A percentile compares a stretch with the other conserved stretches of the same genome.
Conservation (phyloP, 2,329 filamentous ascomycete species). For the Rosellinia necatrix region DNA sequence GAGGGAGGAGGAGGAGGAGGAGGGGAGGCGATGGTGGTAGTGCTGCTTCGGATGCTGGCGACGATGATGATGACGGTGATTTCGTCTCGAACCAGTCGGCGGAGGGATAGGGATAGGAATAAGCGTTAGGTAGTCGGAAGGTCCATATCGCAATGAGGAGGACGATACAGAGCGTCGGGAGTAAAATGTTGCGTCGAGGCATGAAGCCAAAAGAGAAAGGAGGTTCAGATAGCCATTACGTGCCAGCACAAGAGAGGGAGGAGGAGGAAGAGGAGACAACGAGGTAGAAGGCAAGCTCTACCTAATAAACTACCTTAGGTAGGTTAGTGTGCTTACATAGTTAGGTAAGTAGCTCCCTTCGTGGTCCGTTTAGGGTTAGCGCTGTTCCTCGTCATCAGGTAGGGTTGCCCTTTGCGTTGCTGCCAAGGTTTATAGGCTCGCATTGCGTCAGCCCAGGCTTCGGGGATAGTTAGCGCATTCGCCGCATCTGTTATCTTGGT, state of each 20-base stretch:
- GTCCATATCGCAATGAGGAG: conserved; percentile 40
- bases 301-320: too few relatives aligned
- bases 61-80: conserved; percentile 9
- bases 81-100: conserved; percentile 33
- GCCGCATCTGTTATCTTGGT: too few relatives aligned
- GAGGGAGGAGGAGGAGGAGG: too few relatives aligned
- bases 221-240: conserved; percentile 35
- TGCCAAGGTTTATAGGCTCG: too few relatives aligned
- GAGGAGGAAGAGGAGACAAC: not conserved
- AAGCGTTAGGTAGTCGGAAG: conserved; percentile 31
- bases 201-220: conserved; percentile 37
- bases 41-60: not conserved
- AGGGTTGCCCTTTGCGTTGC: too few relatives aligned
- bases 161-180: conserved; percentile 38
- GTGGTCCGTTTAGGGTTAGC: conserved; percentile 14
- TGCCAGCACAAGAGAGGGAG: conserved; percentile 31
- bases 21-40: too few relatives aligned
- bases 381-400: too few relatives aligned
- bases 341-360: too few relatives aligned
- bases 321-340: too few relatives aligned
- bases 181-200: conserved; percentile 39
- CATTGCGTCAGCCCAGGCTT: too few relatives aligned
- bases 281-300: not conserved
- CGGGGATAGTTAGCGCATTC: too few relatives aligned
- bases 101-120: conserved; percentile 20